These are phyloP conservation scores for Yamagishiella unicocca DNA, from an alignment of 139 green algal genomes.

Conservation along the genomic window DNA sequence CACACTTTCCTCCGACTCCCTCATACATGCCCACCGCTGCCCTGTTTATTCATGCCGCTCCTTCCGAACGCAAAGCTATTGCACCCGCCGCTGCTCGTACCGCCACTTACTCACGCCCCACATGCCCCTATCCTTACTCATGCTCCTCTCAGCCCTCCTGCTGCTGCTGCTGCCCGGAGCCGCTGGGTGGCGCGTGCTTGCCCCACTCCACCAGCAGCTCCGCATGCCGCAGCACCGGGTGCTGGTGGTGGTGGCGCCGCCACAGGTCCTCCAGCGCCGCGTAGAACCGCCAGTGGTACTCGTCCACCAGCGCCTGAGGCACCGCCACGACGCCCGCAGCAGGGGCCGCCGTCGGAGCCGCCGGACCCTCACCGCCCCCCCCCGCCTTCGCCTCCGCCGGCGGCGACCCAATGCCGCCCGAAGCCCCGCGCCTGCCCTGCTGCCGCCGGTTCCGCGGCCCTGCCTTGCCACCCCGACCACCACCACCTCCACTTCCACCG, in stretches of 20 bases:
- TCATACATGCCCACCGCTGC: too few species aligned
- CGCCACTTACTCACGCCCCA: too few species aligned
- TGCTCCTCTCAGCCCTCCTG: background rate
- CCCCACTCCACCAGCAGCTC: conserved; percentile 38
- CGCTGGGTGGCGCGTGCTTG: background rate
- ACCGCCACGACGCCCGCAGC: background rate
- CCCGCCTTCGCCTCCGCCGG: background rate
- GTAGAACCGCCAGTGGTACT: conserved; percentile 75
- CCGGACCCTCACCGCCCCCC: background rate
- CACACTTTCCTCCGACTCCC: too few species aligned
- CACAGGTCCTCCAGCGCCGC: conserved; percentile 63
- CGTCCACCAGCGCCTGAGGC: conserved; percentile 62
- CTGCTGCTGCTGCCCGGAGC: background rate
- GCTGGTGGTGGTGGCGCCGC: conserved; percentile 57
- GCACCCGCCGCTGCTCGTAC: too few species aligned
- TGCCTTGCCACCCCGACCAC: background rate
- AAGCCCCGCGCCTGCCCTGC: background rate
- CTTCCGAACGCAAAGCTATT: too few species aligned
- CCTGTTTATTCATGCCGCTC: too few species aligned
- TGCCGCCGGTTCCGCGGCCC: background rate
- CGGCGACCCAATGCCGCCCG: too few species aligned
- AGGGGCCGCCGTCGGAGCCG: background rate
- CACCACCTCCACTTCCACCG: background rate
- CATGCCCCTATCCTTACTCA: background rate
- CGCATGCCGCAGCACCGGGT: conserved; percentile 51